Percentiles rank a stretch among this genome's conserved stretches.
Conservation (phyloP, 768 basidiomycete genomes). For the Infundibulicybe gibba region DNA sequence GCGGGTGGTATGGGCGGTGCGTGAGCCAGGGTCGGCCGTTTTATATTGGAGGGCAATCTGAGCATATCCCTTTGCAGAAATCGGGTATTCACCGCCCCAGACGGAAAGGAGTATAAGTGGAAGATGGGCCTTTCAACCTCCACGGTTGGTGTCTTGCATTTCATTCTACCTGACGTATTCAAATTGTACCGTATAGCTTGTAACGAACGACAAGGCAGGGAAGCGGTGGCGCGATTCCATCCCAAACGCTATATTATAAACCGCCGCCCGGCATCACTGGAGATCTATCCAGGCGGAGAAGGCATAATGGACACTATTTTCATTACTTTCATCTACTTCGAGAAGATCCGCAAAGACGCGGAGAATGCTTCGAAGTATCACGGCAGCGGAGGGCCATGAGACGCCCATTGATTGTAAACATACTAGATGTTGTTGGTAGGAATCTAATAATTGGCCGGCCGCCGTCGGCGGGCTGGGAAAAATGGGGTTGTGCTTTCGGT, state of each 20-base stretch:
- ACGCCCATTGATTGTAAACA: too few relatives aligned
- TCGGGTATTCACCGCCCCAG: slow-evolving; percentile 16
- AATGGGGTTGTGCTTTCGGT: too few relatives aligned
- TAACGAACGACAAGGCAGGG: neutral
- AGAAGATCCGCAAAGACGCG: neutral
- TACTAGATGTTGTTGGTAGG: too few relatives aligned
- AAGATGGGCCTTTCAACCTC: slow-evolving; percentile 1
- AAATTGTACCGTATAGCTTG: neutral
- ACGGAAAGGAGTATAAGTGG: slow-evolving; percentile 21
- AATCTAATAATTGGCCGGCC: too few relatives aligned
- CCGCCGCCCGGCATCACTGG: neutral
- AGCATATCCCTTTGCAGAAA: slow-evolving; percentile 6
- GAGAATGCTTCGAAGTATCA: too few relatives aligned
- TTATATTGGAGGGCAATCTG: neutral
- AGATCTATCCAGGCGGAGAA: neutral
- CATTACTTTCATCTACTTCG: neutral
- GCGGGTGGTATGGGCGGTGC: slow-evolving; percentile 20
- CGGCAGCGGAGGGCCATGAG: too few relatives aligned
- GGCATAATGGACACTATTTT: neutral
- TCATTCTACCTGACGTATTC: too few relatives aligned
- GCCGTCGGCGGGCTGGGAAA: too few relatives aligned
- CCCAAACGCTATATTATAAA: neutral
- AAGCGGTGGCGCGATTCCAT: neutral
- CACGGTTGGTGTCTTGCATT: slow-evolving; percentile 6
- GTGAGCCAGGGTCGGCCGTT: neutral